Percentiles rank a stretch among this genome's conserved stretches.
Evolutionary conservation across 805 yeast genomes (phyloP).

Genomic region (Metschnikowia hibisci): DNA sequence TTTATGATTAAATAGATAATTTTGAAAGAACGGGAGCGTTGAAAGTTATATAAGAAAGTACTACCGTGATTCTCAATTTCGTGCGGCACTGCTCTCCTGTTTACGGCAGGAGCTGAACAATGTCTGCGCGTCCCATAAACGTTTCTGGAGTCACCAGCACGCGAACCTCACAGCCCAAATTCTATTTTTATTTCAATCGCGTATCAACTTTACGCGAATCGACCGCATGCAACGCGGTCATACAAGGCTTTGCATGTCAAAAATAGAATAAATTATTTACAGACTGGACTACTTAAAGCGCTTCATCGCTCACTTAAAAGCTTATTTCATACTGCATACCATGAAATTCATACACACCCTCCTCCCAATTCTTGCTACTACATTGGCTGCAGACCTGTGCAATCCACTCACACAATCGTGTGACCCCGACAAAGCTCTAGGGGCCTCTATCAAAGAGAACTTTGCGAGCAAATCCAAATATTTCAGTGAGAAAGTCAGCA

Average conservation of each 20-base stretch:
- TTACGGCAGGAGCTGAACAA: too few relatives aligned
- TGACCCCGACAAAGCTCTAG: slow-evolving; percentile 10
- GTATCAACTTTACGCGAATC: background rate
- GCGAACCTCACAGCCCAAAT: background rate
- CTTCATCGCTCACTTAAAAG: too few relatives aligned
- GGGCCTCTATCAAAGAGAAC: slow-evolving; percentile 9
- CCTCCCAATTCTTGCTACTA: background rate
- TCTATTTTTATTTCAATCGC: background rate
- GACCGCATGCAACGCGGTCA: background rate
- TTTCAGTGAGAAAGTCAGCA: slow-evolving; percentile 35
- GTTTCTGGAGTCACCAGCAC: too few relatives aligned
- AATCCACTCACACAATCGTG: slow-evolving; percentile 10
- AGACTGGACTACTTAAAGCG: too few relatives aligned
- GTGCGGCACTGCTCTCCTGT: too few relatives aligned
- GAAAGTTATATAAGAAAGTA: too few relatives aligned
- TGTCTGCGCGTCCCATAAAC: too few relatives aligned
- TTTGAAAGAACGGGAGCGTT: too few relatives aligned
- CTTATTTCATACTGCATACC: too few relatives aligned
- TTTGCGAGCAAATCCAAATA: slow-evolving; percentile 6
- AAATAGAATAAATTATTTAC: background rate
- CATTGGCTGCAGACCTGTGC: slow-evolving; percentile 6
- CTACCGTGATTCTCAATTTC: too few relatives aligned
- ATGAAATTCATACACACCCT: background rate
- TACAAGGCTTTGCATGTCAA: background rate
- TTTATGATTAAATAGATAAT: too few relatives aligned